Conservation (phyloP, 495 filamentous ascomycete genomes). For the Daldinia bambusicola region DNA sequence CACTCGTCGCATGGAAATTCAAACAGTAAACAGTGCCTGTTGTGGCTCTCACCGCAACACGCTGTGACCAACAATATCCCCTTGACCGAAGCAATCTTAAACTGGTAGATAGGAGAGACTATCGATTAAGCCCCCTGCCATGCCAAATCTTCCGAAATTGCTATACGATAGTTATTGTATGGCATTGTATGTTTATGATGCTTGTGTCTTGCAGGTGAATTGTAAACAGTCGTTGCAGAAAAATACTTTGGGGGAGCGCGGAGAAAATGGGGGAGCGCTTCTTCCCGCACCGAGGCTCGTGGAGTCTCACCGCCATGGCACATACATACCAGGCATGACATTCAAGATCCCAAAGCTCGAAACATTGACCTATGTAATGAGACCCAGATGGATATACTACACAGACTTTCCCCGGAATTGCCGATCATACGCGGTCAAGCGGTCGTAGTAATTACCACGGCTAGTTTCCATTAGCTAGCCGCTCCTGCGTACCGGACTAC, state of each 20-base stretch:
- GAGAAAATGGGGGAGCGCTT: conserved; percentile 7
- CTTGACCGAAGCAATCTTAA: conserved; percentile 14
- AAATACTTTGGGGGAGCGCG: not conserved
- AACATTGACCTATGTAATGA: conserved; percentile 13
- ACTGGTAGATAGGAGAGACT: conserved; percentile 9
- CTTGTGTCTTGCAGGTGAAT: not conserved
- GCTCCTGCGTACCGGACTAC: conserved; percentile 5
- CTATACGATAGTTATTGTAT: not conserved
- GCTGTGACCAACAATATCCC: conserved; percentile 29
- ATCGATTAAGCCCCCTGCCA: conserved; percentile 12
- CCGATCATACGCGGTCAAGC: conserved; percentile 14
- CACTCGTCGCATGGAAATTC: conserved; percentile 25
- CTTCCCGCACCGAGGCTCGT: conserved; percentile 24
- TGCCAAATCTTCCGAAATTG: conserved; percentile 23
- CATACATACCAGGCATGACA: conserved; percentile 10
- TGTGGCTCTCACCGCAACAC: conserved; percentile 45
- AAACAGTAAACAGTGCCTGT: conserved; percentile 13
- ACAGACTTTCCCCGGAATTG: conserved; percentile 28
- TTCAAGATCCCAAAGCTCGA: conserved; percentile 20
- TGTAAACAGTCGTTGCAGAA: conserved; percentile 5
- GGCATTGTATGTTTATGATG: too few species aligned
- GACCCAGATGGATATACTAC: not conserved
- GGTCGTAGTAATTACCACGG: conserved; percentile 9
- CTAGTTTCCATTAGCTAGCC: conserved; percentile 17
- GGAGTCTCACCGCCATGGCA: conserved; percentile 23